Base-by-base conservation (phyloP, 768 basidiomycete genomes). In the Calocera cornea region DNA sequence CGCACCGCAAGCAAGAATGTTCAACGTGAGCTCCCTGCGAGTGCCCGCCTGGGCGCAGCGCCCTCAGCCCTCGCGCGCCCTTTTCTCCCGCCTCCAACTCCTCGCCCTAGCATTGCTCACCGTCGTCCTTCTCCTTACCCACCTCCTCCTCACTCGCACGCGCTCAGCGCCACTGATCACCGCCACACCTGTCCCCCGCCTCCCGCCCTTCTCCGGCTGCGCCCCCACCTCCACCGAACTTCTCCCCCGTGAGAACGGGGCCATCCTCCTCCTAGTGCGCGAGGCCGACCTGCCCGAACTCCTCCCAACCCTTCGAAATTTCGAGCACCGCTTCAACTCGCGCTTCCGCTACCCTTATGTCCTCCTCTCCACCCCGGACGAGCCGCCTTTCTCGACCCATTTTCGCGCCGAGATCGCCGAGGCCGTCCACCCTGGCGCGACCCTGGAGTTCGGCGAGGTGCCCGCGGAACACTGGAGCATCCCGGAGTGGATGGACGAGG, bases 201-300 rank as follows among this genome's bases (percentile, higher is more conserved):
- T 27, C 27, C 68, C 67, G 1, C 67, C 71, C 29, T 66, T 69
- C 24, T 33, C 16, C 7, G 70, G 70, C 54, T 72, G 71, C 54
- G 66, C 65, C 29, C 41, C 64, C 19, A 24, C 41, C 16, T 2
- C 33, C 34, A 34, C 63, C 0, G 29, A 64, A 11, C 67, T 70
- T 41, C 65, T 66, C 8, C 31, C 54, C 40, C 65, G 70, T 11
- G 69, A 69, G 63, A 65, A 49, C 17, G 70, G 63, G 47, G 67
- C 68, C 17, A 69, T 72, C 54, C 65, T 72, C 34, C 54, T 72
- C 66, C 69, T 72, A 11, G 47, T 69, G 27, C 68, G 69, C 29
- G 69, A 69, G 12, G 12, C 14, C 2, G 71, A 72, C 64, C 65
- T 72, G 34, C 54, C 34, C 36, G 36, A 27, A 1, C 70, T 72